phyloP scores from a whole-genome alignment of 345 rosid species.

The Eucalyptus microcorys region DNA sequence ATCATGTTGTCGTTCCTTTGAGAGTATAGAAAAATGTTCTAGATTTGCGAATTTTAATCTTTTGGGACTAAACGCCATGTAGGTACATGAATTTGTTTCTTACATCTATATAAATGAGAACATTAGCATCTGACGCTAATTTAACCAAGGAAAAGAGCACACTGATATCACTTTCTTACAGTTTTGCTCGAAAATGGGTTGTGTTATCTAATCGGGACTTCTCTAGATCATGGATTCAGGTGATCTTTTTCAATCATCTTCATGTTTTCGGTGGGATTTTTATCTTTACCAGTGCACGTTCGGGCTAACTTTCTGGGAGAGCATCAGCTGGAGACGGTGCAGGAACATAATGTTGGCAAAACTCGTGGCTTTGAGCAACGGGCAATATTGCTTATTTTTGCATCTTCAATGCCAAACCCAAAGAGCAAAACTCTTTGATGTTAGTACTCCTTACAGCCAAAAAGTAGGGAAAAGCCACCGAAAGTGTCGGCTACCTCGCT shows the following conservation, averaged over 20 bases:
- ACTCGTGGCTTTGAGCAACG: neutral
- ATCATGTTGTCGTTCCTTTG: neutral
- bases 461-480: neutral
- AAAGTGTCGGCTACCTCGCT: neutral
- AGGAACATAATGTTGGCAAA: neutral
- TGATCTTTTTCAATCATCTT: neutral
- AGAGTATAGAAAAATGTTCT: neutral
- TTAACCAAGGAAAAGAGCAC: neutral
- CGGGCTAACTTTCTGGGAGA: neutral
- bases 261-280: neutral
- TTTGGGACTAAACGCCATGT: neutral
- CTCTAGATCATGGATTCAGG: neutral
- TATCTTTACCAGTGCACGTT: neutral
- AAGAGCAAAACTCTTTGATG: neutral
- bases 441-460: neutral
- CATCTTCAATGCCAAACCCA: neutral
- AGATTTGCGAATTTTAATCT: neutral
- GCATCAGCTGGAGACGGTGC: neutral
- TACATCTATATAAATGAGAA: neutral
- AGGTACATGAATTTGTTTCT: neutral
- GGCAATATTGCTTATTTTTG: neutral
- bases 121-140: neutral
- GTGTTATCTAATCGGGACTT: neutral
- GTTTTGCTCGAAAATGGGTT: neutral
- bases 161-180: neutral